phyloP scores from a whole-genome alignment of 208 protist species.

The Phytomonas sp. region DNA sequence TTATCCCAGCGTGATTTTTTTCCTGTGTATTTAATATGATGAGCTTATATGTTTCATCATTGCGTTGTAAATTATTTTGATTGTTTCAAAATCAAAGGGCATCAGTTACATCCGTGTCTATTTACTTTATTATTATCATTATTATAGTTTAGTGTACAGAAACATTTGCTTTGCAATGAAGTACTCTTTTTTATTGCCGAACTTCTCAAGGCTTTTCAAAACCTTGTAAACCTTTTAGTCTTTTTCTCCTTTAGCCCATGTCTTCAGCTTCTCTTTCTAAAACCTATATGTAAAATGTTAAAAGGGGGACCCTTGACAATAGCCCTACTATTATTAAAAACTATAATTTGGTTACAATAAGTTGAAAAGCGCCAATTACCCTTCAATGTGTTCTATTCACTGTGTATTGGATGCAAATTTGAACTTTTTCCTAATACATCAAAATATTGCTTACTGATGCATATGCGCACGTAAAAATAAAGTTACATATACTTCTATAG shows the following conservation, averaged over 20 bases:
- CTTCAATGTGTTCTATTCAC: too few relatives aligned
- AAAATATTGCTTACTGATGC: background rate
- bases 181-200: slow-evolving; percentile 1
- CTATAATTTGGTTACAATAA: too few relatives aligned
- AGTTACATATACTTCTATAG: background rate
- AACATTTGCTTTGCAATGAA: background rate
- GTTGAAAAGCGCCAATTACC: too few relatives aligned
- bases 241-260: too few relatives aligned
- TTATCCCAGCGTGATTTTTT: background rate
- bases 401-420: too few relatives aligned
- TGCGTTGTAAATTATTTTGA: background rate
- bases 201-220: slow-evolving; percentile 1
- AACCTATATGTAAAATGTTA: too few relatives aligned
- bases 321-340: too few relatives aligned
- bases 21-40: slow-evolving; percentile 10
- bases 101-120: background rate
- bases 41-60: slow-evolving; percentile 7
- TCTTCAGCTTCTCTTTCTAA: too few relatives aligned
- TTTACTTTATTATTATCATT: slow-evolving; percentile 10
- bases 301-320: too few relatives aligned
- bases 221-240: slow-evolving; percentile 1
- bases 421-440: too few relatives aligned
- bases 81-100: slow-evolving; percentile 2
- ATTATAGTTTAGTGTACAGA: background rate
- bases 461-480: background rate